Base-by-base conservation (phyloP, 208 protist species). In the Acanthamoeba culbertsoni region DNA sequence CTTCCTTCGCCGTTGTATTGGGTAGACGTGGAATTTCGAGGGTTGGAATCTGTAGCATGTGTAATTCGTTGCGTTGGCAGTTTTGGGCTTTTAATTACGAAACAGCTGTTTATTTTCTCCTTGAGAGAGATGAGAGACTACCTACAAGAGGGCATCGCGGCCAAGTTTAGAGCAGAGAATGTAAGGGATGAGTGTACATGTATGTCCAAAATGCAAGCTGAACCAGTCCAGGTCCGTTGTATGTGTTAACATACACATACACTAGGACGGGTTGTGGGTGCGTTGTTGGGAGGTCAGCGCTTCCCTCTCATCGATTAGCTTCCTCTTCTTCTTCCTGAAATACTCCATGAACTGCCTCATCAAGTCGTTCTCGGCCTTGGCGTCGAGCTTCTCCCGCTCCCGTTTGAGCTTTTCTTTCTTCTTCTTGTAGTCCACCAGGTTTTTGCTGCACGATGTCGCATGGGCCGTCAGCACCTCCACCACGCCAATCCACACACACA, bases 331-430 rank as follows among this genome's bases (percentile, higher is more conserved):
- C 43, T 62, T 53, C 77, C 35, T 86, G 77, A 86, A 86, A 33
- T 86, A 86, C 46, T 86, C 77, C 46, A 63, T 86, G 28, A 86
- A 62, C 48, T 86, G 77, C 45, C 51, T 86, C 46, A 62, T 62
- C 12, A 86, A 46, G 20, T 86, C 77, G 77, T 20, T 62, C 28
- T 86, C 77, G 77, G 77, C 77, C 77, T 86, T 53, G 46, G 77
- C 77, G 77, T 86, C 77, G 46, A 86, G 51, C 77, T 62, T 86
- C 77, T 86, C 77, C 46, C 51, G n/a, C 77, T 86, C 77, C 28
- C 43, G 33, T 31, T 62, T 53, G 14, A 86, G 77, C 48, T 86
- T 53, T 46, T 86, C 77, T 20, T 63, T 86, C 45, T 86, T 86
- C 77, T 86, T 86, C 77, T 86, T 62, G 31, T 86, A 86, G 48